A percentile compares a stretch with the other conserved stretches of the same genome.
phyloP scores from a whole-genome alignment of 2,329 filamentous ascomycete species.

The Polytolypa hystricis region DNA sequence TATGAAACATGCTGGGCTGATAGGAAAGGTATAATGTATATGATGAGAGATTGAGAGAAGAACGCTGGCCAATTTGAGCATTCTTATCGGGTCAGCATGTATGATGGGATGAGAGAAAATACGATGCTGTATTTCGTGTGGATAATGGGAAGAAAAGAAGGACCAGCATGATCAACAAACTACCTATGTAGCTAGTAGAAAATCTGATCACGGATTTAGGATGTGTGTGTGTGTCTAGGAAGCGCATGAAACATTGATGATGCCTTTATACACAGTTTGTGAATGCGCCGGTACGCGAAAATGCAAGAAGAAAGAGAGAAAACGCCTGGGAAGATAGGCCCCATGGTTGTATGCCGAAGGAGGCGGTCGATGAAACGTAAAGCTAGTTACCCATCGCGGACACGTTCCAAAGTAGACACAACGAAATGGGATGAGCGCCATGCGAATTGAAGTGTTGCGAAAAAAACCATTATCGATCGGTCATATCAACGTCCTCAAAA shows the following conservation, averaged over 20 bases:
- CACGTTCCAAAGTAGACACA: no score
- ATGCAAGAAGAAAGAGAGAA: conserved; percentile 8
- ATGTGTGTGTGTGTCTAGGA: conserved; percentile 13
- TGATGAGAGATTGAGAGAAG: no score
- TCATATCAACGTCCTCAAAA: conserved; percentile 52
- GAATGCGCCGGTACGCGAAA: conserved; percentile 11
- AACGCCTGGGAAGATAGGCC: conserved; percentile 8
- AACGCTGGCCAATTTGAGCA: no score
- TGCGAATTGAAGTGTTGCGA: no score
- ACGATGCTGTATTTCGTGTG: no score
- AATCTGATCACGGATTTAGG: conserved; percentile 11
- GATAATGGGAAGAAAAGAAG: conserved; percentile 5
- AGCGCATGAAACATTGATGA: conserved; percentile 10
- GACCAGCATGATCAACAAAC: conserved; percentile 6
- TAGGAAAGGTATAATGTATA: no score
- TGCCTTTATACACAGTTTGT: conserved; percentile 16
- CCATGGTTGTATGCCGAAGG: no score
- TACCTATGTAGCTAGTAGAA: conserved; percentile 12
- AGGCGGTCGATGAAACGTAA: no score
- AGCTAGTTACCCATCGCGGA: no score
- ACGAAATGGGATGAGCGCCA: no score
- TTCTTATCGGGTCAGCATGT: no score
- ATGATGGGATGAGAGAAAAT: no score
- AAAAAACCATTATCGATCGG: conserved; percentile 44
- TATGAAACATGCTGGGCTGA: not conserved